Evolutionary conservation across 2,329 filamentous ascomycete species (phyloP).

Genomic region (Hypoxylon sp.): DNA sequence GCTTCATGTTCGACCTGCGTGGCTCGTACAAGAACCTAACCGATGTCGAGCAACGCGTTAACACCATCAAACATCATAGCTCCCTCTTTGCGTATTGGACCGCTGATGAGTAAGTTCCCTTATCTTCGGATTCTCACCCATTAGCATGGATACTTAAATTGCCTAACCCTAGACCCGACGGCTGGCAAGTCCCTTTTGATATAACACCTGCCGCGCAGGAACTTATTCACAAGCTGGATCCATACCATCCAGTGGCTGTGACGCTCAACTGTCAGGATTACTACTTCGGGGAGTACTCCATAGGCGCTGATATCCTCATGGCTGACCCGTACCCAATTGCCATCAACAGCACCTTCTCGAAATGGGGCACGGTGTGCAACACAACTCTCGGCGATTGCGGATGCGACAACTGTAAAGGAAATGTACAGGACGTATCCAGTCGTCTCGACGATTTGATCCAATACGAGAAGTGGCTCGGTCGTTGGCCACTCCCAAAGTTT

Average conservation of each 20-base stretch:
- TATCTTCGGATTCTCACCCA: neutral
- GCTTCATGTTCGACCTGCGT: slow-evolving; percentile 63
- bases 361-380: slow-evolving; percentile 71
- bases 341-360: slow-evolving; percentile 68
- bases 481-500: slow-evolving; percentile 59
- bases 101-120: slow-evolving; percentile 59
- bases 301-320: slow-evolving; percentile 71
- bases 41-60: slow-evolving; percentile 58
- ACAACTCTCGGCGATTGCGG: slow-evolving; percentile 73
- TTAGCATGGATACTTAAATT: neutral
- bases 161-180: slow-evolving; percentile 62
- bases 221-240: slow-evolving; percentile 66
- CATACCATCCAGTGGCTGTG: slow-evolving; percentile 72
- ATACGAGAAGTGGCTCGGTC: slow-evolving; percentile 60
- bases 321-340: slow-evolving; percentile 73
- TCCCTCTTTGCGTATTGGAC: slow-evolving; percentile 63
- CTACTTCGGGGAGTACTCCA: slow-evolving; percentile 69
- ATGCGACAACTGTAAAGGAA: slow-evolving; percentile 70
- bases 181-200: slow-evolving; percentile 68
- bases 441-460: slow-evolving; percentile 58
- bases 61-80: slow-evolving; percentile 57
- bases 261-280: slow-evolving; percentile 75
- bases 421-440: slow-evolving; percentile 65
- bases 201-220: slow-evolving; percentile 55
- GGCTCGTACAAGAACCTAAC: slow-evolving; percentile 62